These are phyloP conservation scores for Porogramme epimiltina DNA, from an alignment of 1,284 basidiomycete species.

Conservation along the genomic window DNA sequence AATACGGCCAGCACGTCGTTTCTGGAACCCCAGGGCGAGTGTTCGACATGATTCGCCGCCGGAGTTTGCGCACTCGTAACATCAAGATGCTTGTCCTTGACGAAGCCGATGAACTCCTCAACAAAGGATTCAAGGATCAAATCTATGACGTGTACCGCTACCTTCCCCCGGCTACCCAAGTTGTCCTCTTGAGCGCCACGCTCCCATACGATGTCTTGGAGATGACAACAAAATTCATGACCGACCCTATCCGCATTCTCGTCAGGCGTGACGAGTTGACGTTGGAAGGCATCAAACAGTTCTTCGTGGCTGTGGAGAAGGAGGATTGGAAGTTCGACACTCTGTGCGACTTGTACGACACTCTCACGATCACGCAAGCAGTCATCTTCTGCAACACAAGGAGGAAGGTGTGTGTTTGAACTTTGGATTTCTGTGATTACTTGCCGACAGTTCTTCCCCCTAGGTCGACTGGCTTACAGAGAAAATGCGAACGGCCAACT, in stretches of 20 bases:
- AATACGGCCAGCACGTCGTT: slow-evolving; percentile 98
- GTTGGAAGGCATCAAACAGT: slow-evolving; percentile 99
- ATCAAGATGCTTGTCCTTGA: slow-evolving; percentile 99
- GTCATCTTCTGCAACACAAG: slow-evolving; percentile 99
- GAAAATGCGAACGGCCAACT: slow-evolving; percentile 97
- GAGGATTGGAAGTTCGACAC: slow-evolving; percentile 99
- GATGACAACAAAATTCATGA: slow-evolving; percentile 99
- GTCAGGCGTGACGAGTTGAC: slow-evolving; percentile 99
- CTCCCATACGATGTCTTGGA: slow-evolving; percentile 97
- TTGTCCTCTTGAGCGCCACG: slow-evolving; percentile 94
- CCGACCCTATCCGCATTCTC: slow-evolving; percentile 96
- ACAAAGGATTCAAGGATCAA: slow-evolving; percentile 99
- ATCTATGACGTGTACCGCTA: slow-evolving; percentile 99
- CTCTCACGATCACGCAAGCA: slow-evolving; percentile 98
- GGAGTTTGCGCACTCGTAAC: slow-evolving; percentile 92
- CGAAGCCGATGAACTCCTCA: slow-evolving; percentile 96
- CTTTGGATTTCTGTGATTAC: neutral
- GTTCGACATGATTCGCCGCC: slow-evolving; percentile 98
- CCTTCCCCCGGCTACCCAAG: slow-evolving; percentile 97
- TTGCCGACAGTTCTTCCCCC: neutral
- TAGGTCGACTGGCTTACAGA: slow-evolving; percentile 99
- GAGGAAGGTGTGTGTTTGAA: slow-evolving; percentile 74
- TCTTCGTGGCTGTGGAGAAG: slow-evolving; percentile 99
- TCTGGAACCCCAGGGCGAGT: slow-evolving; percentile 98
- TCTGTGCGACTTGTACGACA: slow-evolving; percentile 97